These are phyloP conservation scores for Leishmania gerbilli DNA, from an alignment of 208 protist genomes.

Conservation along the genomic window DNA sequence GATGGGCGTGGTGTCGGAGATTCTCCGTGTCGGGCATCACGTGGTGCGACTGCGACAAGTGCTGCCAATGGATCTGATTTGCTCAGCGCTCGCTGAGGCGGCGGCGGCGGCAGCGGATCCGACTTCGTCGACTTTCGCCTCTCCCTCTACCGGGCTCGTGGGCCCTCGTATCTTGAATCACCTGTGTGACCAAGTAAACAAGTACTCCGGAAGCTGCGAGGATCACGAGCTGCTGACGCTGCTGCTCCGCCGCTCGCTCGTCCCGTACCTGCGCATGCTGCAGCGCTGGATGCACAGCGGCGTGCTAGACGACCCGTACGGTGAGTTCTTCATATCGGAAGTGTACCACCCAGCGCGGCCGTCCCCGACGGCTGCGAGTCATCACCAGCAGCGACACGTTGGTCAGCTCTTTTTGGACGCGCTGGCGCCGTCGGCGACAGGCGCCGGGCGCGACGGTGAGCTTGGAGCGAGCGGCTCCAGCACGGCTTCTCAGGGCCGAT, in stretches of 20 bases:
- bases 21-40: slow-evolving; percentile 82
- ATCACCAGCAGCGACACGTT: slow-evolving; percentile 29
- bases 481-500: slow-evolving; percentile 8
- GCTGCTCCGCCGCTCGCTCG: slow-evolving; percentile 73
- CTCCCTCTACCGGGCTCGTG: slow-evolving; percentile 33
- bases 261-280: slow-evolving; percentile 80
- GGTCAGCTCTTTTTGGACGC: slow-evolving; percentile 31
- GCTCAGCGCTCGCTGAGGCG: slow-evolving; percentile 28
- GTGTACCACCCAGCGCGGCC: slow-evolving; percentile 17
- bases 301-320: slow-evolving; percentile 78
- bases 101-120: slow-evolving; percentile 5
- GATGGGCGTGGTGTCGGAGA: slow-evolving; percentile 83
- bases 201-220: slow-evolving; percentile 67
- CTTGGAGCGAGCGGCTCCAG: slow-evolving; percentile 4
- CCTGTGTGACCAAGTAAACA: slow-evolving; percentile 64
- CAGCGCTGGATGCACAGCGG: slow-evolving; percentile 87
- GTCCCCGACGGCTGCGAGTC: slow-evolving; percentile 20
- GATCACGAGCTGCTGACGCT: slow-evolving; percentile 75
- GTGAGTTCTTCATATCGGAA: slow-evolving; percentile 88
- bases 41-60: slow-evolving; percentile 80
- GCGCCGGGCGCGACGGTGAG: neutral
- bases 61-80: slow-evolving; percentile 74
- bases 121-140: neutral
- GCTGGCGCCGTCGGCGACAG: slow-evolving; percentile 7
- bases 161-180: slow-evolving; percentile 81